These are phyloP conservation scores for Diplogelasinospora grovesii DNA, from an alignment of 495 filamentous ascomycete species.

Conservation along the genomic window DNA sequence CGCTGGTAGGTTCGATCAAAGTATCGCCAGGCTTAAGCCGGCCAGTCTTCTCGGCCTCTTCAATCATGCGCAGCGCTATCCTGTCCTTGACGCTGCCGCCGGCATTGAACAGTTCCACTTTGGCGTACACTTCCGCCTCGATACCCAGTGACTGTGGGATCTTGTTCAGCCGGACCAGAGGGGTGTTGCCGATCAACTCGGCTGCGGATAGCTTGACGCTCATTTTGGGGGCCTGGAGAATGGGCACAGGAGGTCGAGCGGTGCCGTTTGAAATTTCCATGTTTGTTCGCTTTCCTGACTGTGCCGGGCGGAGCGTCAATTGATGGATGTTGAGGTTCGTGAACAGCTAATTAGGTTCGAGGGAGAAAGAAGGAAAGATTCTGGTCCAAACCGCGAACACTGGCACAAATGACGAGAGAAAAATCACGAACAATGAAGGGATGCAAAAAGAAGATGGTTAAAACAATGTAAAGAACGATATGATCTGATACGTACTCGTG, in stretches of 20 bases:
- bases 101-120: constrained; percentile 94
- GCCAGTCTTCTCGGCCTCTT: constrained; percentile 83
- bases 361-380: too few species aligned
- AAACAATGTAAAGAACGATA: too few species aligned
- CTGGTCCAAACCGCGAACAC: too few species aligned
- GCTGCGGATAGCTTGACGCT: constrained; percentile 37
- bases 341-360: too few species aligned
- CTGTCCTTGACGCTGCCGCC: constrained; percentile 97
- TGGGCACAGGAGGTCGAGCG: constrained; percentile 14
- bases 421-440: too few species aligned
- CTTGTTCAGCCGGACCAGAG: constrained; percentile 84
- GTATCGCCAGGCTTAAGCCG: constrained; percentile 97
- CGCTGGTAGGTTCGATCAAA: constrained; percentile 94
- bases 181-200: constrained; percentile 83
- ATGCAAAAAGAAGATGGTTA: too few species aligned
- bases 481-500: too few species aligned
- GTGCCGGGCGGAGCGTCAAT: too few species aligned
- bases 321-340: too few species aligned
- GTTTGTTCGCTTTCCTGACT: too few species aligned
- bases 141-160: constrained; percentile 87
- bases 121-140: constrained; percentile 85
- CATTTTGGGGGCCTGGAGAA: constrained; percentile 18
- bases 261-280: too few species aligned
- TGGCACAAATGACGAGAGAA: too few species aligned
- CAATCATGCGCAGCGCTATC: constrained; percentile 95